Conservation (phyloP, 805 yeast genomes). For the Schwanniomyces vanrijiae region DNA sequence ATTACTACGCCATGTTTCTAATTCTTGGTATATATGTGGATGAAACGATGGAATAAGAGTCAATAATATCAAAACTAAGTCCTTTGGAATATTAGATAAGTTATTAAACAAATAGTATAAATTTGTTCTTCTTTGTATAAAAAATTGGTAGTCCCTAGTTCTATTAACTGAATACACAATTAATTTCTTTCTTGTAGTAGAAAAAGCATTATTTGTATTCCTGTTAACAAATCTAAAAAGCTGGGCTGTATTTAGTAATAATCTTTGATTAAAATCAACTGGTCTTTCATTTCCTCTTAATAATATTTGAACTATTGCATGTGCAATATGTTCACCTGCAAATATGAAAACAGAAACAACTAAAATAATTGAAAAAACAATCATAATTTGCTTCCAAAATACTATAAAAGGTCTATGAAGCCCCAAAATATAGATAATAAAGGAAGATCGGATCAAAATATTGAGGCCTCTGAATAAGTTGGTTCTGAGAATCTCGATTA, state of each 20-base stretch:
- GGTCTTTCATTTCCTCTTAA: not conserved
- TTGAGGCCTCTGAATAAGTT: not conserved
- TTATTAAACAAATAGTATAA: conserved; percentile 8
- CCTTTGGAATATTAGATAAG: conserved; percentile 18
- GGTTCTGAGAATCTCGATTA: not conserved
- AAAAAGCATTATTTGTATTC: conserved; percentile 23
- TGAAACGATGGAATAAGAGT: conserved; percentile 17
- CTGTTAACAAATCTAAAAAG: conserved; percentile 16
- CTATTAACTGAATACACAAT: conserved; percentile 15
- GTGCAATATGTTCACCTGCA: conserved; percentile 10
- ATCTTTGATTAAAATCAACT: not conserved
- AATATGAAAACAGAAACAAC: conserved; percentile 9
- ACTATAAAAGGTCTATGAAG: conserved; percentile 3
- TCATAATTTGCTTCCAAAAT: conserved; percentile 5
- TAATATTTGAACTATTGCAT: conserved; percentile 9
- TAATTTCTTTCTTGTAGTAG: conserved; percentile 10
- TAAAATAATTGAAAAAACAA: not conserved
- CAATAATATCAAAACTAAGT: conserved; percentile 13
- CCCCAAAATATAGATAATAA: conserved; percentile 11
- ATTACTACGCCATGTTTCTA: conserved; percentile 14
- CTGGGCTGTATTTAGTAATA: not conserved
- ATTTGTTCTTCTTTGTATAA: conserved; percentile 8
- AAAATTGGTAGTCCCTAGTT: conserved; percentile 22
- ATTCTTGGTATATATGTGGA: conserved; percentile 8
- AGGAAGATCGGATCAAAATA: conserved; percentile 3